Evolutionary conservation across 768 basidiomycete genomes (phyloP).

Genomic region (Lanmaoa pseudosensibilis): DNA sequence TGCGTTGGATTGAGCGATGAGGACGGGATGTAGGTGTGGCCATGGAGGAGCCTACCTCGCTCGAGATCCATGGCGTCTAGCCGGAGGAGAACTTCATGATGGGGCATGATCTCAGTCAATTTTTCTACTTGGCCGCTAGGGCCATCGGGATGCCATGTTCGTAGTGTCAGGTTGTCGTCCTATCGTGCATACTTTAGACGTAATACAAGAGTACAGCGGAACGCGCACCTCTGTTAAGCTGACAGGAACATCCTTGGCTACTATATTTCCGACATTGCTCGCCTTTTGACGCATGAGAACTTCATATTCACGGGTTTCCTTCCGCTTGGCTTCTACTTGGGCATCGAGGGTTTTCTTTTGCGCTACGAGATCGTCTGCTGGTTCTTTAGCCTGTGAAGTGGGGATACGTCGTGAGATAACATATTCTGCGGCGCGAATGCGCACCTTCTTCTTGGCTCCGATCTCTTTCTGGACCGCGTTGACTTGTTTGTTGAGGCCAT

Average conservation of each 20-base stretch:
- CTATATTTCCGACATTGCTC: conserved; percentile 85
- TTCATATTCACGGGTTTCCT: conserved; percentile 77
- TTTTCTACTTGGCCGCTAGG: conserved; percentile 70
- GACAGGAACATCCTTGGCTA: conserved; percentile 82
- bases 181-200: conserved; percentile 29
- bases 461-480: conserved; percentile 96
- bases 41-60: conserved; percentile 54
- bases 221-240: conserved; percentile 77
- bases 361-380: conserved; percentile 83
- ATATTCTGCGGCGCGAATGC: background rate
- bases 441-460: conserved; percentile 87
- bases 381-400: conserved; percentile 74
- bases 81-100: conserved; percentile 93
- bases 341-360: conserved; percentile 85
- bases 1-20: conserved; percentile 9
- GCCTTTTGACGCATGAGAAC: conserved; percentile 77
- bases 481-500: conserved; percentile 73
- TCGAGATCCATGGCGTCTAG: conserved; percentile 97
- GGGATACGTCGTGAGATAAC: background rate
- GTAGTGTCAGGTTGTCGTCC: conserved; percentile 87
- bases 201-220: background rate
- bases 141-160: conserved; percentile 85
- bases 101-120: conserved; percentile 82
- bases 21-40: background rate
- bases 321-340: conserved; percentile 72